These are phyloP conservation scores for Botryotinia convoluta DNA, from an alignment of 2,329 filamentous ascomycete species.

Conservation along the genomic window DNA sequence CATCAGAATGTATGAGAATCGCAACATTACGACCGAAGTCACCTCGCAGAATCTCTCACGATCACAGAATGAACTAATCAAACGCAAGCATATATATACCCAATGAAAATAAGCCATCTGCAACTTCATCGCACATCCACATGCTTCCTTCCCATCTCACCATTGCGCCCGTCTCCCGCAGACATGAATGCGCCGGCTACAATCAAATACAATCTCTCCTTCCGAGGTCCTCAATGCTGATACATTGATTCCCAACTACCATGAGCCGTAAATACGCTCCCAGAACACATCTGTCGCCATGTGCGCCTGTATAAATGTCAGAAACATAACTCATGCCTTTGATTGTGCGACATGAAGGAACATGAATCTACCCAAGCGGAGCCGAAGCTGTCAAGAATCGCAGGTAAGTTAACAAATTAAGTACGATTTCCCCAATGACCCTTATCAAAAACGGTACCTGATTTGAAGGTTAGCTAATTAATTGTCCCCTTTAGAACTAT, in stretches of 20 bases:
- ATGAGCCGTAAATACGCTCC: fast-evolving
- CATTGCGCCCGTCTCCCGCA: neutral
- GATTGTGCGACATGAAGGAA: neutral
- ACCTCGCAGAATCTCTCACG: neutral
- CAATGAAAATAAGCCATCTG: neutral
- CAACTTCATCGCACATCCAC: neutral
- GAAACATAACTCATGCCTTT: neutral
- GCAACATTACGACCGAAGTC: neutral
- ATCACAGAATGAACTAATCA: neutral
- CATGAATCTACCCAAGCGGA: neutral
- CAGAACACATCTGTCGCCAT: neutral
- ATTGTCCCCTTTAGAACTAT: slow-evolving; percentile 54
- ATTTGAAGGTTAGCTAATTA: slow-evolving; percentile 9
- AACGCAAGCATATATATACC: neutral
- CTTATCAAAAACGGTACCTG: neutral
- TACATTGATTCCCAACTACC: too few relatives aligned
- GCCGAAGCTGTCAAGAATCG: slow-evolving; percentile 47
- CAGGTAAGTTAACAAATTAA: slow-evolving; percentile 48
- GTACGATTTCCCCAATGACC: slow-evolving; percentile 7
- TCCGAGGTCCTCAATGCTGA: too few relatives aligned
- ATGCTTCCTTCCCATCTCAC: neutral
- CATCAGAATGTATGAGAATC: neutral
- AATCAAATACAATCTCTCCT: slow-evolving; percentile 45
- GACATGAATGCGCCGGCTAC: slow-evolving; percentile 38
- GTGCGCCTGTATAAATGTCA: neutral